phyloP scores from a whole-genome alignment of 2,329 filamentous ascomycete genomes.

The Fonsecaea pugnacius region DNA sequence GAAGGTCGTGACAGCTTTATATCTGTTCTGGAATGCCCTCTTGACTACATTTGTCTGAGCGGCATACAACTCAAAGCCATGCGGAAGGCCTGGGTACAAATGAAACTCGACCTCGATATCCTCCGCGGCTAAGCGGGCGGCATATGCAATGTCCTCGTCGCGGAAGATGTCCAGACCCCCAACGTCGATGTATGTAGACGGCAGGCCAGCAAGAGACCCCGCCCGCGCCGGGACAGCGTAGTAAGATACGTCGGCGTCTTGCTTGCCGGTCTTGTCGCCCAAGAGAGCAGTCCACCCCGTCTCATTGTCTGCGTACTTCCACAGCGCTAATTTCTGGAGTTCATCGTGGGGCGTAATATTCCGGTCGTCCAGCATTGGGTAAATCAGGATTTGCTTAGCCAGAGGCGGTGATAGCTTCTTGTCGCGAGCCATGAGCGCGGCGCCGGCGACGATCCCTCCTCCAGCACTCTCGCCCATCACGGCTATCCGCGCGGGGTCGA shows the following conservation, averaged over 20 bases:
- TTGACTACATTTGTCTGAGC: constrained; percentile 29
- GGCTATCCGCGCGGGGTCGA: constrained; percentile 47
- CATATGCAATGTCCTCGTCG: constrained; percentile 49
- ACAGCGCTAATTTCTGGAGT: too few relatives aligned
- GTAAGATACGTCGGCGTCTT: constrained; percentile 41
- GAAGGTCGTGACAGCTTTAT: too few relatives aligned
- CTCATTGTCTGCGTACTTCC: constrained; percentile 45
- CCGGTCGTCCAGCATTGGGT: constrained; percentile 57
- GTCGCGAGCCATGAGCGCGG: constrained; percentile 48
- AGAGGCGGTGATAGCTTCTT: constrained; percentile 39
- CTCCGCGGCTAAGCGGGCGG: constrained; percentile 48
- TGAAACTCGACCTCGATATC: constrained; percentile 52
- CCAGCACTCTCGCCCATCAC: constrained; percentile 53
- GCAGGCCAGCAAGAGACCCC: constrained; percentile 43
- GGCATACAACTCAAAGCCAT: constrained; percentile 47
- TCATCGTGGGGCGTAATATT: too few relatives aligned
- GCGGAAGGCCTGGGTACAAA: constrained; percentile 50
- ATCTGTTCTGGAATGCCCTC: constrained; percentile 26
- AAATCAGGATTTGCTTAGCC: constrained; percentile 51
- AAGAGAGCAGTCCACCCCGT: constrained; percentile 51
- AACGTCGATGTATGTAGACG: constrained; percentile 52
- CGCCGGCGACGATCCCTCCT: constrained; percentile 48
- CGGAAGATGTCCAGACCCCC: constrained; percentile 53
- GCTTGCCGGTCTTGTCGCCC: constrained; percentile 22
- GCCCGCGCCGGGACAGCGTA: constrained; percentile 48